Percentiles rank a stretch among this genome's conserved stretches.
phyloP scores from a whole-genome alignment of 2,329 filamentous ascomycete genomes.

The Cytospora schulzeri region DNA sequence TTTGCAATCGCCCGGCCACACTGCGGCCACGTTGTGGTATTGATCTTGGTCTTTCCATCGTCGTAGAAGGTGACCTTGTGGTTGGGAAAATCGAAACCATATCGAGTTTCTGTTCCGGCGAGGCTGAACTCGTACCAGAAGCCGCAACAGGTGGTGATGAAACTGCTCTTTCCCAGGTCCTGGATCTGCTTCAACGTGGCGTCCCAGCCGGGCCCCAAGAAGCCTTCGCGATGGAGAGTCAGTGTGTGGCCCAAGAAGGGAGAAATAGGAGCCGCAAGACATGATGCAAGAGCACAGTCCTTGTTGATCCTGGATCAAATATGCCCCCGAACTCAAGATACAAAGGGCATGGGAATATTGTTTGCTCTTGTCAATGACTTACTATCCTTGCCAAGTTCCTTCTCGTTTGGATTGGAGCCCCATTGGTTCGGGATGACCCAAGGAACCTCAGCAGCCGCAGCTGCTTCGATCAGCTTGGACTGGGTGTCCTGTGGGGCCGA shows the following conservation, averaged over 20 bases:
- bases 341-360: too few species aligned
- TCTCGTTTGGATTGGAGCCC: constrained; percentile 42
- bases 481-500: constrained; percentile 24
- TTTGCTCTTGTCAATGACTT: too few species aligned
- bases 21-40: constrained; percentile 59
- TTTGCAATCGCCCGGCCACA: constrained; percentile 53
- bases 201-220: constrained; percentile 30
- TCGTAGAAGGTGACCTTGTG: constrained; percentile 50
- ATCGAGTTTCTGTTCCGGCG: constrained; percentile 36
- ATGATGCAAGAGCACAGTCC: too few species aligned
- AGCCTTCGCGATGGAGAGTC: constrained; percentile 30
- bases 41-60: constrained; percentile 57
- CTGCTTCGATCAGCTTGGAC: constrained; percentile 52
- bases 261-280: too few species aligned
- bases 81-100: constrained; percentile 53
- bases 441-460: constrained; percentile 54
- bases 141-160: constrained; percentile 47
- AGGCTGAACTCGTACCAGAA: constrained; percentile 58
- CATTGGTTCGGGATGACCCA: constrained; percentile 59
- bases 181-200: constrained; percentile 34
- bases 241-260: too few species aligned
- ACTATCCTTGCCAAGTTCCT: constrained; percentile 39
- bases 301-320: too few species aligned
- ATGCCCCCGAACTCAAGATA: too few species aligned
- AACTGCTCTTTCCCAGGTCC: constrained; percentile 45